A percentile compares a stretch with the other conserved stretches of the same genome.
Conservation (phyloP, 2,329 filamentous ascomycete genomes). For the Ilyonectria robusta region DNA sequence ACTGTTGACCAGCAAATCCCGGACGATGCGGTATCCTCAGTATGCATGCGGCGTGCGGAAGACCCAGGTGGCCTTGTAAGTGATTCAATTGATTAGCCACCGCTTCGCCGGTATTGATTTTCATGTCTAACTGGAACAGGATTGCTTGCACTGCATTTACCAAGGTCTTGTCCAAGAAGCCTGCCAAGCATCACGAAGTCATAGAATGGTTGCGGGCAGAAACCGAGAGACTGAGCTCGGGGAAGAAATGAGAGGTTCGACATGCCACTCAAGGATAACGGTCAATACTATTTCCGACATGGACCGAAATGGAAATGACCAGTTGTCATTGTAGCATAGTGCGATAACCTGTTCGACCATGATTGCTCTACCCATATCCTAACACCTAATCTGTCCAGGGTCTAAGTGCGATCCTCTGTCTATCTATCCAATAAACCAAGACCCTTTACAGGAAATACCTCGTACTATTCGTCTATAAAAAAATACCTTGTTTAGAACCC, state of each 20-base stretch:
- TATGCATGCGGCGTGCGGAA: conserved; percentile 74
- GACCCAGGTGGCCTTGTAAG: conserved; percentile 74
- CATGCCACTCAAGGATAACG: background rate
- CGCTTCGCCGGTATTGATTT: background rate
- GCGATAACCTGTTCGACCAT: background rate
- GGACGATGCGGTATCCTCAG: conserved; percentile 60
- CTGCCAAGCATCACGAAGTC: conserved; percentile 76
- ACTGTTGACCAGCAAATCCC: conserved; percentile 71
- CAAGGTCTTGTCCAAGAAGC: conserved; percentile 77
- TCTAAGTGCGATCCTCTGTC: conserved; percentile 7
- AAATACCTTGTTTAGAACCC: background rate
- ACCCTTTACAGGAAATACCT: background rate
- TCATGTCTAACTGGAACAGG: conserved; percentile 56
- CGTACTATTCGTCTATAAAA: background rate
- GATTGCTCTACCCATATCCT: background rate
- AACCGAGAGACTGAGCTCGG: conserved; percentile 53
- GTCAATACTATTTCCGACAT: background rate
- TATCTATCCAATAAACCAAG: background rate
- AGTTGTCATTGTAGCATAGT: background rate
- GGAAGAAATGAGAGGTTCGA: conserved; percentile 7
- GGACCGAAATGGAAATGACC: background rate
- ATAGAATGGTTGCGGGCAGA: conserved; percentile 77
- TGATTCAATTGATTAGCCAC: conserved; percentile 31
- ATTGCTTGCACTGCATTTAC: conserved; percentile 80
- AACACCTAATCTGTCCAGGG: background rate